phyloP scores from a whole-genome alignment of 2,329 filamentous ascomycete species.

The Aspergillus glaucus region DNA sequence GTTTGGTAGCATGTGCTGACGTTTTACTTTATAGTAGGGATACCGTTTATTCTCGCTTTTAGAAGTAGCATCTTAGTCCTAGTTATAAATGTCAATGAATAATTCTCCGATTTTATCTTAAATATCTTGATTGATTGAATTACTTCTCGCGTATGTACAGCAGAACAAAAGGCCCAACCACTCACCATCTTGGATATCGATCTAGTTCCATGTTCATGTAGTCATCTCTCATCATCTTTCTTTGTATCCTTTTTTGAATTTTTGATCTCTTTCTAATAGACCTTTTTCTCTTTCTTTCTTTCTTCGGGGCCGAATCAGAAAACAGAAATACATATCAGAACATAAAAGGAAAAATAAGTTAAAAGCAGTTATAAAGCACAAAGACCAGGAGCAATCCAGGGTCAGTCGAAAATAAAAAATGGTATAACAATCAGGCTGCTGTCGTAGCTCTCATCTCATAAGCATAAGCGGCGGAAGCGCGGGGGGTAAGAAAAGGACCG shows the following conservation, averaged over 20 bases:
- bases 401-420: background rate
- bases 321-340: background rate
- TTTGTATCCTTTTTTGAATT: too few species aligned
- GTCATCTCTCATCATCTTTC: too few species aligned
- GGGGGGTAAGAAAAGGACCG: background rate
- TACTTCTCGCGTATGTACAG: too few species aligned
- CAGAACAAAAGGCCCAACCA: too few species aligned
- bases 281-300: background rate
- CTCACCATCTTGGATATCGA: too few species aligned
- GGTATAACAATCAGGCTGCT: background rate
- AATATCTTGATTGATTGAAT: too few species aligned
- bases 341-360: slow-evolving; percentile 4
- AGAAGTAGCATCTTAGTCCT: too few species aligned
- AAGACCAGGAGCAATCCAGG: slow-evolving; percentile 2
- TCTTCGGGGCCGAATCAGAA: background rate
- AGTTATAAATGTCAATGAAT: too few species aligned
- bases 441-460: background rate
- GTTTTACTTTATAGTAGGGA: background rate
- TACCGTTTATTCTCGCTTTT: too few species aligned
- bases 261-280: background rate
- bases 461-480: background rate
- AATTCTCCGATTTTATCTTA: too few species aligned
- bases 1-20: slow-evolving; percentile 4
- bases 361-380: background rate
- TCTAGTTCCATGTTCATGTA: too few species aligned